Evolutionary conservation across 768 basidiomycete species (phyloP).

Genomic region (Suillus bovinus): DNA sequence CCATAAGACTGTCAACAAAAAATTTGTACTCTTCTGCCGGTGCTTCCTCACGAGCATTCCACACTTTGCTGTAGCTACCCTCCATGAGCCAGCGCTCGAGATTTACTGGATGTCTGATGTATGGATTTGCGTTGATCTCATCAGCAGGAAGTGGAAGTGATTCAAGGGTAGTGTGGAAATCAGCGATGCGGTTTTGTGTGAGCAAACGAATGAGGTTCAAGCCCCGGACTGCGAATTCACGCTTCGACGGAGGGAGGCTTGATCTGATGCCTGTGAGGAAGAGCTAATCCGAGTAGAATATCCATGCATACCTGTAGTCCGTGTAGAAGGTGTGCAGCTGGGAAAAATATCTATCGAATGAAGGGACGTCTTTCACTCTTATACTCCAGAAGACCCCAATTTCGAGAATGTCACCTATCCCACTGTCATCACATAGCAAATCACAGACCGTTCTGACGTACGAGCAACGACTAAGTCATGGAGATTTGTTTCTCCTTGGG

Average conservation of each 20-base stretch:
- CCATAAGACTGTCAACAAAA: slow-evolving; percentile 92
- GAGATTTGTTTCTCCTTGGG: slow-evolving; percentile 60
- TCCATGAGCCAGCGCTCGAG: slow-evolving; percentile 99
- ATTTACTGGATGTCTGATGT: slow-evolving; percentile 83
- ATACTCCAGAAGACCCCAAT: slow-evolving; percentile 95
- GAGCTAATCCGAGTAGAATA: slow-evolving; percentile 11
- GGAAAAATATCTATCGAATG: slow-evolving; percentile 94
- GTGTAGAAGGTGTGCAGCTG: slow-evolving; percentile 90
- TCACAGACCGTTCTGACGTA: slow-evolving; percentile 39
- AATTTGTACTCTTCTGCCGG: slow-evolving; percentile 94
- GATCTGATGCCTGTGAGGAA: slow-evolving; percentile 42
- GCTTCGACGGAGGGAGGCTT: slow-evolving; percentile 77
- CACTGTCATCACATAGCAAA: slow-evolving; percentile 2
- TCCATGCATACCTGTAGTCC: slow-evolving; percentile 64
- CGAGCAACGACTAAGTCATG: slow-evolving; percentile 76
- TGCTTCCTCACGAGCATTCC: slow-evolving; percentile 91
- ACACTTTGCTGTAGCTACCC: slow-evolving; percentile 96
- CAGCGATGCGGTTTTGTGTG: slow-evolving; percentile 93
- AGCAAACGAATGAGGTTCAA: slow-evolving; percentile 94
- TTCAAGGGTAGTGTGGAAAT: slow-evolving; percentile 96
- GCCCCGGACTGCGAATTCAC: slow-evolving; percentile 87
- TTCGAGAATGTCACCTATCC: slow-evolving; percentile 88
- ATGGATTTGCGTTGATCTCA: slow-evolving; percentile 66
- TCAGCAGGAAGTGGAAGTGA: slow-evolving; percentile 75
- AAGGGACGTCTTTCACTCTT: slow-evolving; percentile 81